phyloP scores from a whole-genome alignment of 441 rosid species.

The Raphanus hybrid region DNA sequence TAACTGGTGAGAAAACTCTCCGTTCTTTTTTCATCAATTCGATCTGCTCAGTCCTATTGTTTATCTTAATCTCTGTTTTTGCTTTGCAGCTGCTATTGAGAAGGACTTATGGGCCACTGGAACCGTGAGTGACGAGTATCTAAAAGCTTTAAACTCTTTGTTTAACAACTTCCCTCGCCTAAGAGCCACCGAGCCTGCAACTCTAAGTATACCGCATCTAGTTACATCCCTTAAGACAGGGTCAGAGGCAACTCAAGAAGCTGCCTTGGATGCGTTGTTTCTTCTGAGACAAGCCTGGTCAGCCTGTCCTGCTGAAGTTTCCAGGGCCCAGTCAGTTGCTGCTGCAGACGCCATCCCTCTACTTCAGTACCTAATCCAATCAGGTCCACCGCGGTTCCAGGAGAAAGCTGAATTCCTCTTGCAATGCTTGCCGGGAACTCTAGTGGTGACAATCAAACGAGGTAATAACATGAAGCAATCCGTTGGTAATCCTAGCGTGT shows the following conservation, averaged over 20 bases:
- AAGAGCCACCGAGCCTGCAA: slow-evolving; percentile 98
- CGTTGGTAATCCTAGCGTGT: slow-evolving; percentile 96
- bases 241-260: slow-evolving; percentile 98
- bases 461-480: slow-evolving; percentile 99
- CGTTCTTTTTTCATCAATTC: background rate
- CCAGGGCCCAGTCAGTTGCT: slow-evolving; percentile 95
- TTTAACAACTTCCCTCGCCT: slow-evolving; percentile 98
- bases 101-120: slow-evolving; percentile 99
- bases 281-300: slow-evolving; percentile 99
- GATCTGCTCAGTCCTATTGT: background rate
- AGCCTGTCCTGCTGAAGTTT: slow-evolving; percentile 98
- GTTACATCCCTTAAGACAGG: slow-evolving; percentile 95
- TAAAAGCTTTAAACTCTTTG: slow-evolving; percentile 88
- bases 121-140: slow-evolving; percentile 93
- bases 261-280: slow-evolving; percentile 94
- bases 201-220: slow-evolving; percentile 95
- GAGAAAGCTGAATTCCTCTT: slow-evolving; percentile 96
- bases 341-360: slow-evolving; percentile 99
- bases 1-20: slow-evolving; percentile 71
- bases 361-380: slow-evolving; percentile 94
- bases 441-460: slow-evolving; percentile 91
- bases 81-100: slow-evolving; percentile 89
- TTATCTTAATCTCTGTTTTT: background rate
- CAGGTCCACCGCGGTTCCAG: slow-evolving; percentile 99
- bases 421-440: slow-evolving; percentile 98